Conservation (phyloP, 179 eudicot genomes). For the Beta corolliflora region DNA sequence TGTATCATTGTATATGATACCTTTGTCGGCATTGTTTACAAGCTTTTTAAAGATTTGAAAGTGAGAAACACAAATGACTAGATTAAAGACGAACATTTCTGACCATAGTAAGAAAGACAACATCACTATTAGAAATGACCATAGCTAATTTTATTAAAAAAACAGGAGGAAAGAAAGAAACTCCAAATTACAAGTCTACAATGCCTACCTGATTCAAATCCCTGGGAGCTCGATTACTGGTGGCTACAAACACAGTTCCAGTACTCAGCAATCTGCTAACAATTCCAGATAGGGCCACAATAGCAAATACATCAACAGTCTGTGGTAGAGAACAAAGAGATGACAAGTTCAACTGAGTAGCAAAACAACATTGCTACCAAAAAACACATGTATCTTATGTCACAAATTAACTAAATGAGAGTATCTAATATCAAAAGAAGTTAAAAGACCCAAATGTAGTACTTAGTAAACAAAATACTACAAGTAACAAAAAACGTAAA, state of each 20-base stretch:
- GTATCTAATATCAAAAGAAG: neutral
- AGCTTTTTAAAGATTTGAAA: conserved; percentile 4
- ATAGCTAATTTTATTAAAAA: too few species aligned
- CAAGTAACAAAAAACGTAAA: neutral
- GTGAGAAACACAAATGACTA: neutral
- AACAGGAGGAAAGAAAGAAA: neutral
- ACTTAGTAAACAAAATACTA: neutral
- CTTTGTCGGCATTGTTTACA: neutral
- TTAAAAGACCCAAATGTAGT: neutral
- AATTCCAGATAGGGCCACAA: conserved; percentile 98
- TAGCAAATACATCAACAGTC: conserved; percentile 99
- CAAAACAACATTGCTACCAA: conserved; percentile 13
- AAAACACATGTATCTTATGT: neutral
- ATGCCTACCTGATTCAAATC: conserved; percentile 83
- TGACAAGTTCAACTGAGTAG: conserved; percentile 27
- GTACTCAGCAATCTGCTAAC: conserved; percentile 90
- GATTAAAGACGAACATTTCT: neutral
- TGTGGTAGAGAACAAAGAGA: conserved; percentile 51
- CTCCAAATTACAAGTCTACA: conserved; percentile 7
- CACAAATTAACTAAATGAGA: neutral
- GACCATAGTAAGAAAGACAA: neutral
- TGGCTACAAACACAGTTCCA: conserved; percentile 93
- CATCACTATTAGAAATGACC: too few species aligned
- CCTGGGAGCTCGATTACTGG: conserved; percentile 89
- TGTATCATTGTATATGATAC: neutral